phyloP scores from a whole-genome alignment of 2,329 filamentous ascomycete species.

The Pseudogymnoascus sp. region DNA sequence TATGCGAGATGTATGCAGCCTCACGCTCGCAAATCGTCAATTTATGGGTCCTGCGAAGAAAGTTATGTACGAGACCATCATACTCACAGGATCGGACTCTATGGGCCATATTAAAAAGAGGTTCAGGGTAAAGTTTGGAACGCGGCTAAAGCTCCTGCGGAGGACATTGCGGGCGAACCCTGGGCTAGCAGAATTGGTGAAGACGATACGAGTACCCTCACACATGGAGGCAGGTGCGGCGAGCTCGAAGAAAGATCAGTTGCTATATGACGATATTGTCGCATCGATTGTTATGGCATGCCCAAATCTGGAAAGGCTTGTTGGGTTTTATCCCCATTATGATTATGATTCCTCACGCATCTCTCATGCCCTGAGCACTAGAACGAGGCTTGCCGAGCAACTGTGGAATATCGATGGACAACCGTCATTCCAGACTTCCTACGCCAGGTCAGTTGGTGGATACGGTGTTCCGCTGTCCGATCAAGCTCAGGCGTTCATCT shows the following conservation, averaged over 20 bases:
- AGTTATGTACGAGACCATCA: conserved; percentile 43
- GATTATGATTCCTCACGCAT: conserved; percentile 47
- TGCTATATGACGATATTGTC: conserved; percentile 48
- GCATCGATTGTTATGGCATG: conserved; percentile 56
- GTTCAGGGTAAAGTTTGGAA: conserved; percentile 43
- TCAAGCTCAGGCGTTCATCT: conserved; percentile 37
- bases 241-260: conserved; percentile 27
- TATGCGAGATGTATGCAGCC: conserved; percentile 50
- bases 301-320: conserved; percentile 52
- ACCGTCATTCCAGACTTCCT: not conserved
- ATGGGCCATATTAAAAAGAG: conserved; percentile 43
- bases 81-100: conserved; percentile 49
- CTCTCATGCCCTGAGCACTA: conserved; percentile 50
- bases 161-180: conserved; percentile 47
- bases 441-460: conserved; percentile 18
- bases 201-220: conserved; percentile 47
- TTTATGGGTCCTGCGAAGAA: not conserved
- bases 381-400: conserved; percentile 46
- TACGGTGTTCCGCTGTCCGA: conserved; percentile 34
- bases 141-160: conserved; percentile 47
- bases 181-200: conserved; percentile 46
- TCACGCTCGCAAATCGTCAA: conserved; percentile 30
- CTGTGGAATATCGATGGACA: conserved; percentile 42
- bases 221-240: conserved; percentile 29
- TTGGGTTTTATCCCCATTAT: conserved; percentile 45